Evolutionary conservation across 129 eudicot species (phyloP).

Genomic region (Gnaphalium uliginosum): DNA sequence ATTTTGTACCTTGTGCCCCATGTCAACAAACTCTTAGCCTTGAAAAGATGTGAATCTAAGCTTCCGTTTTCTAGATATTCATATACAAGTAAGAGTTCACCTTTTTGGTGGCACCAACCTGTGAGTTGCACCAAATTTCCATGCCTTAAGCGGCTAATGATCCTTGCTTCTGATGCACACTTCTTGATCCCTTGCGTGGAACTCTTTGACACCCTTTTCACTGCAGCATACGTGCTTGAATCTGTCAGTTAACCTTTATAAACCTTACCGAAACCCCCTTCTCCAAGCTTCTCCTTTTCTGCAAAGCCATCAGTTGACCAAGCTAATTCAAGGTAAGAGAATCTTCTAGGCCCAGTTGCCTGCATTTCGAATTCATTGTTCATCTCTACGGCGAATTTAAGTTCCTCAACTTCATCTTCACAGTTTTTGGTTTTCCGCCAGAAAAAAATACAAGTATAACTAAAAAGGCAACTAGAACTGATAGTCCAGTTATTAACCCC

Average conservation of each 20-base stretch:
- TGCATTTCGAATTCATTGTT: constrained; percentile 39
- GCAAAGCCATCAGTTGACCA: constrained; percentile 40
- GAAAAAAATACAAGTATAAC: background rate
- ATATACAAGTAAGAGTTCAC: background rate
- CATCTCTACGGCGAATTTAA: constrained; percentile 7
- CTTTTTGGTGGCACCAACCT: background rate
- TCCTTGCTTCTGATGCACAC: background rate
- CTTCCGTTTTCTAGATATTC: background rate
- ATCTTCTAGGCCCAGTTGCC: constrained; percentile 38
- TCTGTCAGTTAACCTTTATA: background rate
- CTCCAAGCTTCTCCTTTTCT: constrained; percentile 47
- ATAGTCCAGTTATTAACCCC: background rate
- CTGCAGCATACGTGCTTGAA: no score
- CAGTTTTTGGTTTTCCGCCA: background rate
- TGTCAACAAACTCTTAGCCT: background rate
- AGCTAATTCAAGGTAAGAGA: constrained; percentile 37
- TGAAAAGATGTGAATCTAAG: background rate
- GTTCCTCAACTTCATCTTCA: background rate
- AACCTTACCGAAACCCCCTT: constrained; percentile 37
- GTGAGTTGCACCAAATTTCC: background rate
- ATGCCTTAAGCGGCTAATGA: background rate
- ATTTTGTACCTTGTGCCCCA: background rate
- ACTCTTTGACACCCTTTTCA: no score
- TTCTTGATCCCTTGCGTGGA: background rate
- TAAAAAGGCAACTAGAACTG: background rate